These are phyloP conservation scores for Cordyceps fumosorosea DNA, from an alignment of 2,329 filamentous ascomycete species.

Conservation along the genomic window DNA sequence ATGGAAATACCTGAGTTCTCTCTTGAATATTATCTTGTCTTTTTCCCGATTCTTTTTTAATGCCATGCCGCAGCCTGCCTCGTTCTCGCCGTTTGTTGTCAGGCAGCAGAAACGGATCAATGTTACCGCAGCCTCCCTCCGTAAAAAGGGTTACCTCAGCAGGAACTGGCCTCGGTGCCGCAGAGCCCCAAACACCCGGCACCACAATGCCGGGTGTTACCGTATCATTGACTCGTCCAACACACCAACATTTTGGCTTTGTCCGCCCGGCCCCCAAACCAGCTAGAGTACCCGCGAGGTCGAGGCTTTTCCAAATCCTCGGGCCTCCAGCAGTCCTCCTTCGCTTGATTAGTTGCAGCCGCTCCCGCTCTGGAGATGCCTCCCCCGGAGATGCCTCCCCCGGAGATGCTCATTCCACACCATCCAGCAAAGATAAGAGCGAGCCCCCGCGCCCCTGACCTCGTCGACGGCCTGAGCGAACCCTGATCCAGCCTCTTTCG, in stretches of 20 bases:
- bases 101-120: background rate
- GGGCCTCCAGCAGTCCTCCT: background rate
- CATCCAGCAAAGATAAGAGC: background rate
- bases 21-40: too few relatives aligned
- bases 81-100: background rate
- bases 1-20: too few relatives aligned
- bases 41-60: too few relatives aligned
- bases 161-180: background rate
- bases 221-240: background rate
- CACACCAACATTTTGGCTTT: background rate
- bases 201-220: background rate
- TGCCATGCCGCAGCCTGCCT: too few relatives aligned
- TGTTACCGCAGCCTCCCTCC: background rate
- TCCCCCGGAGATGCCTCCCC: too few relatives aligned
- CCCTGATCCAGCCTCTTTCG: background rate
- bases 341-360: background rate
- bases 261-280: background rate
- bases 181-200: slow-evolving; percentile 1
- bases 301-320: background rate
- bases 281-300: background rate
- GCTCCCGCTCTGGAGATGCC: background rate
- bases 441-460: background rate
- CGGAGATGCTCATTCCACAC: slow-evolving; percentile 11
- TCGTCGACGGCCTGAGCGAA: background rate
- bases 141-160: background rate